Conservation (phyloP, 208 protist species). For the Leishmania tarentolae region DNA sequence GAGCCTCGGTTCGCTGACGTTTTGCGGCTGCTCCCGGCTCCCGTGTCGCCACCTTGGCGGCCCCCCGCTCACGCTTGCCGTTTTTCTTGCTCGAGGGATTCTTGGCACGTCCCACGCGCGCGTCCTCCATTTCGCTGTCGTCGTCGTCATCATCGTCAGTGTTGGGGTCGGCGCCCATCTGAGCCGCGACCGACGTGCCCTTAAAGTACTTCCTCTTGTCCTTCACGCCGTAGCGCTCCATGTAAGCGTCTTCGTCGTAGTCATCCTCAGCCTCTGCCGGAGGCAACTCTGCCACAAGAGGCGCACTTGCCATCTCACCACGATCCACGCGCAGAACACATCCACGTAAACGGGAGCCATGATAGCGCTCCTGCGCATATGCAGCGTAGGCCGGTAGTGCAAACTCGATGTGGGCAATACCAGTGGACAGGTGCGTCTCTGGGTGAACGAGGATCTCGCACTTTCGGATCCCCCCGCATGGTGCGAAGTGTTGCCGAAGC, state of each 20-base stretch:
- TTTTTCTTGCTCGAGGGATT: conserved; percentile 16
- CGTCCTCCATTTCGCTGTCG: conserved; percentile 24
- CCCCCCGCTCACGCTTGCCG: conserved; percentile 22
- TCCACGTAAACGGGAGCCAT: conserved; percentile 81
- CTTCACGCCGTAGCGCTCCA: conserved; percentile 69
- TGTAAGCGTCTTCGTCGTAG: conserved; percentile 79
- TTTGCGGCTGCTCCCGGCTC: conserved; percentile 11
- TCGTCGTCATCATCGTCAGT: conserved; percentile 23
- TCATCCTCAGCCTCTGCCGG: conserved; percentile 52
- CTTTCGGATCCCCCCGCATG: conserved; percentile 64
- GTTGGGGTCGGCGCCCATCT: conserved; percentile 32
- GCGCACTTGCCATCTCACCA: conserved; percentile 76
- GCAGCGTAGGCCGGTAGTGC: conserved; percentile 81
- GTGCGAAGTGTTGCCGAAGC: conserved; percentile 76
- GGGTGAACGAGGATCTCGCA: conserved; percentile 85
- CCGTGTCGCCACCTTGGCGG: conserved; percentile 7
- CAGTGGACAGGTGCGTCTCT: conserved; percentile 68
- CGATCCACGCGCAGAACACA: conserved; percentile 85
- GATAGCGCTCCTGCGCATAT: conserved; percentile 80
- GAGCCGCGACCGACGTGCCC: conserved; percentile 71
- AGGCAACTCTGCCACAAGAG: conserved; percentile 50
- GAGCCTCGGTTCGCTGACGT: conserved; percentile 14
- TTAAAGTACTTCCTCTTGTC: conserved; percentile 85
- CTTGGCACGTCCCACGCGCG: conserved; percentile 3
- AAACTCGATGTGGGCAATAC: conserved; percentile 79